Conservation (phyloP, 2,329 filamentous ascomycete genomes). For the Paecilomyces fulvus region DNA sequence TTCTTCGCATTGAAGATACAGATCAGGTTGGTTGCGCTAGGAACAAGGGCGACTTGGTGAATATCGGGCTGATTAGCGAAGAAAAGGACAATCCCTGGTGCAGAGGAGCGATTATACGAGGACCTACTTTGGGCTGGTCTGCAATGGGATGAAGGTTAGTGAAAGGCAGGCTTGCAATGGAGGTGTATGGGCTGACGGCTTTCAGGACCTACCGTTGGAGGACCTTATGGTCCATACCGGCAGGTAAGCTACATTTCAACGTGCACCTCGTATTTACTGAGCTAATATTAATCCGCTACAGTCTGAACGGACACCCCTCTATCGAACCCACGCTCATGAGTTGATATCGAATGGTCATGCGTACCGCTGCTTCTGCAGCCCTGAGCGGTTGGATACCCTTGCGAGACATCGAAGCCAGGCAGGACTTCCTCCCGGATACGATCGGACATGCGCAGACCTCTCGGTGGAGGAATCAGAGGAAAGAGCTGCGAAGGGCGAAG, state of each 20-base stretch:
- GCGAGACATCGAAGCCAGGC: slow-evolving; percentile 54
- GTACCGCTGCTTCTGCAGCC: slow-evolving; percentile 87
- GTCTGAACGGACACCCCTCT: slow-evolving; percentile 70
- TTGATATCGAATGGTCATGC: slow-evolving; percentile 65
- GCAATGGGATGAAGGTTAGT: slow-evolving; percentile 79
- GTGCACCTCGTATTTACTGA: background rate
- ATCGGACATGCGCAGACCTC: slow-evolving; percentile 65
- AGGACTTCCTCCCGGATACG: slow-evolving; percentile 54
- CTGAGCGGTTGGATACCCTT: slow-evolving; percentile 59
- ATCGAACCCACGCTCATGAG: slow-evolving; percentile 59
- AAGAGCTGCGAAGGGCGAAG: slow-evolving; percentile 59
- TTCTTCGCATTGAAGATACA: slow-evolving; percentile 89
- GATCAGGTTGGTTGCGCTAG: slow-evolving; percentile 58
- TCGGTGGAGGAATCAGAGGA: slow-evolving; percentile 59
- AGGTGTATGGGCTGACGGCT: slow-evolving; percentile 4
- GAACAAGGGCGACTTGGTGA: background rate
- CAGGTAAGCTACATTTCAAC: slow-evolving; percentile 48
- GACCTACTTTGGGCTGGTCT: slow-evolving; percentile 86
- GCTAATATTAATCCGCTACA: slow-evolving; percentile 31
- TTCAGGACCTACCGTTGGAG: slow-evolving; percentile 67
- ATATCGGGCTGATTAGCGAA: slow-evolving; percentile 35
- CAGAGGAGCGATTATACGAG: slow-evolving; percentile 66
- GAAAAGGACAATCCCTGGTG: slow-evolving; percentile 73
- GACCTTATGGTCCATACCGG: slow-evolving; percentile 75
- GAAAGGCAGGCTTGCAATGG: background rate